A percentile compares a stretch with the other conserved stretches of the same genome.
These are phyloP conservation scores for Tylopilus sp. DNA, from an alignment of 768 basidiomycete species.

Conservation along the genomic window DNA sequence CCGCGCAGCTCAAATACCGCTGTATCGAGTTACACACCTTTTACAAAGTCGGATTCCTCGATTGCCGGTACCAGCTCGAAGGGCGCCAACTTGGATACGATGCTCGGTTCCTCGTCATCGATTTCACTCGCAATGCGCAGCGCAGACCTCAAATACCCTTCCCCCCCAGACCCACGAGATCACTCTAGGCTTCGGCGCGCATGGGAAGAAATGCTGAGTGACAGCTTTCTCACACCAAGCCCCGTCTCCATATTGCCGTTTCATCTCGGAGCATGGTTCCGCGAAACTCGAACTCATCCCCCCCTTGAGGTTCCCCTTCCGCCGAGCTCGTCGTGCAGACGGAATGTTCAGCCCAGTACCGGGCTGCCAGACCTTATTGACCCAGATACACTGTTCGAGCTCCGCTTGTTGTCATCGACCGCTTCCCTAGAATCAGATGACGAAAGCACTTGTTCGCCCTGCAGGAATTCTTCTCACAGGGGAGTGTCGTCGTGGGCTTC, in stretches of 20 bases:
- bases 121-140: slow-evolving; percentile 21
- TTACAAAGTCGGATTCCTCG: slow-evolving; percentile 24
- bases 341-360: slow-evolving; percentile 11
- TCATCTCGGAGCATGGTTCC: slow-evolving; percentile 58
- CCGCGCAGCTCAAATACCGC: slow-evolving; percentile 29
- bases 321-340: slow-evolving; percentile 39
- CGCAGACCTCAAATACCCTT: slow-evolving; percentile 4
- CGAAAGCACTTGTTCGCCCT: slow-evolving; percentile 11
- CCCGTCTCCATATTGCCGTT: slow-evolving; percentile 62
- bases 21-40: slow-evolving; percentile 16
- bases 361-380: slow-evolving; percentile 24
- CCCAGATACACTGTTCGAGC: slow-evolving; percentile 31
- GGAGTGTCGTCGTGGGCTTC: slow-evolving; percentile 44
- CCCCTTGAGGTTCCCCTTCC: slow-evolving; percentile 54
- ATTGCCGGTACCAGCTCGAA: slow-evolving; percentile 13
- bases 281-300: slow-evolving; percentile 47
- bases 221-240: slow-evolving; percentile 52
- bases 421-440: slow-evolving; percentile 28
- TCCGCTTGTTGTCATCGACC: slow-evolving; percentile 25
- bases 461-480: slow-evolving; percentile 23
- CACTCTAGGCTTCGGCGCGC: slow-evolving; percentile 58
- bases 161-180: slow-evolving; percentile 49
- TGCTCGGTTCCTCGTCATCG: slow-evolving; percentile 17
- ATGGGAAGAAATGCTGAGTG: slow-evolving; percentile 66
- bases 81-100: slow-evolving; percentile 7